Conservation (phyloP, 1,139 yeast species). For the Blastobotrys buckinghamii region DNA sequence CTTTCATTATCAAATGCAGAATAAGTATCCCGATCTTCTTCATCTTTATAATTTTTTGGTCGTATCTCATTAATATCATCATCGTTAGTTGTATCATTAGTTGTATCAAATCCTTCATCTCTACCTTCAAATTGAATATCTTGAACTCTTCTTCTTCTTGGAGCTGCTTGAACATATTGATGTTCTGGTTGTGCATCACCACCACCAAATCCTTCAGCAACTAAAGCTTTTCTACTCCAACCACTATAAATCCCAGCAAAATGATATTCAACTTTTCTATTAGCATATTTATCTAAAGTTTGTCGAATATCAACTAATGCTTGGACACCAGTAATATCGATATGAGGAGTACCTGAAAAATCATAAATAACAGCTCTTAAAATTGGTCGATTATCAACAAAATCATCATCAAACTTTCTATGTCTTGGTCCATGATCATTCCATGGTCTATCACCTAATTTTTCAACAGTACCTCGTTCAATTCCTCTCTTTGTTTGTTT, state of each 20-base stretch:
- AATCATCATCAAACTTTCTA: constrained; percentile 24
- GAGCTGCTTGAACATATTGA: constrained; percentile 22
- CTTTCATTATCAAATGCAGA: constrained; percentile 24
- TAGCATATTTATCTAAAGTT: constrained; percentile 68
- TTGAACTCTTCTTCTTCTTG: background rate
- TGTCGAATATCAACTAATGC: constrained; percentile 69
- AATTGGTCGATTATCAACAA: constrained; percentile 53
- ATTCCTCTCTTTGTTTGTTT: constrained; percentile 54
- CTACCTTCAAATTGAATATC: constrained; percentile 15
- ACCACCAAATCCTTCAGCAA: constrained; percentile 76
- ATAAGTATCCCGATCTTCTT: constrained; percentile 19
- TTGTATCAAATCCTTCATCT: constrained; percentile 23
- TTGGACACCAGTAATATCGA: constrained; percentile 78
- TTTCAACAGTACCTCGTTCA: constrained; percentile 37
- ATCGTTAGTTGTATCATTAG: constrained; percentile 18
- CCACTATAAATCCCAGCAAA: constrained; percentile 80
- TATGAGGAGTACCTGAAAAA: constrained; percentile 66
- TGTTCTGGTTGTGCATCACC: constrained; percentile 35
- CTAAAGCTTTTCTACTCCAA: constrained; percentile 76
- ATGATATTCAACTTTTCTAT: constrained; percentile 82
- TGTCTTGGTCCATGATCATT: constrained; percentile 73
- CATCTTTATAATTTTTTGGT: constrained; percentile 17
- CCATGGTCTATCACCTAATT: constrained; percentile 78
- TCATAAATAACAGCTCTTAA: constrained; percentile 72
- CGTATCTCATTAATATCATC: background rate